These are phyloP conservation scores for Naganishia kalamii DNA, from an alignment of 768 basidiomycete species.

Conservation along the genomic window DNA sequence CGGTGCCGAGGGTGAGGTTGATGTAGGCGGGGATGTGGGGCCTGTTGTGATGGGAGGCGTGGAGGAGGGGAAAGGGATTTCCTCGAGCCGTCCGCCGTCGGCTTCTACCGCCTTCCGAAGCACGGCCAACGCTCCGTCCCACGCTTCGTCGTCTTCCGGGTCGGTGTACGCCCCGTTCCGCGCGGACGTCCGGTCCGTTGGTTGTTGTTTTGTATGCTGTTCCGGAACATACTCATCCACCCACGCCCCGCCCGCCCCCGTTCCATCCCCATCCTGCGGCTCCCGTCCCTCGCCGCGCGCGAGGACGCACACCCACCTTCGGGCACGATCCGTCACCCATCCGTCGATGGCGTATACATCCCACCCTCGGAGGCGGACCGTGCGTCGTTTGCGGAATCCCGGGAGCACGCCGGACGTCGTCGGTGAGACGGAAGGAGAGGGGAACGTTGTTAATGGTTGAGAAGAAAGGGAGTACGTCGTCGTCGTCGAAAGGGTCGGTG, in stretches of 20 bases:
- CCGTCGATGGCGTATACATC: constrained; percentile 5
- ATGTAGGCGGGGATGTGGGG: not conserved
- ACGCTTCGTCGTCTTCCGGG: not conserved
- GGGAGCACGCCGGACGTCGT: not conserved
- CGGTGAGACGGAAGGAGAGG: not conserved
- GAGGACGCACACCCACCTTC: not conserved
- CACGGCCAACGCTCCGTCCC: not conserved
- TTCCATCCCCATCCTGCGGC: not conserved
- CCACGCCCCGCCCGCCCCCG: not conserved
- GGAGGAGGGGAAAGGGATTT: not conserved
- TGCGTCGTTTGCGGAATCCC: not conserved
- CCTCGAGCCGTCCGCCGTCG: not conserved
- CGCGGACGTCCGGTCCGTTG: not conserved
- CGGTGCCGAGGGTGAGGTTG: not conserved
- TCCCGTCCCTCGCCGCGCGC: not conserved
- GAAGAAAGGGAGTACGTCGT: not conserved
- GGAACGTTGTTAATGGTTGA: not conserved
- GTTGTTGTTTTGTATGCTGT: not conserved
- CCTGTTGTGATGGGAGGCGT: not conserved
- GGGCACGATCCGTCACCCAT: not conserved
- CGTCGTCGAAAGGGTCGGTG: not conserved
- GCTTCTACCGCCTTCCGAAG: not conserved
- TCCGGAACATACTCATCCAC: constrained; percentile 7
- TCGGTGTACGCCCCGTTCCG: not conserved
- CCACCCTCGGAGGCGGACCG: not conserved